A percentile compares a stretch with the other conserved stretches of the same genome.
These are phyloP conservation scores for Globisporangium iwayamae DNA, from an alignment of 352 stramenopile genomes.

Conservation along the genomic window DNA sequence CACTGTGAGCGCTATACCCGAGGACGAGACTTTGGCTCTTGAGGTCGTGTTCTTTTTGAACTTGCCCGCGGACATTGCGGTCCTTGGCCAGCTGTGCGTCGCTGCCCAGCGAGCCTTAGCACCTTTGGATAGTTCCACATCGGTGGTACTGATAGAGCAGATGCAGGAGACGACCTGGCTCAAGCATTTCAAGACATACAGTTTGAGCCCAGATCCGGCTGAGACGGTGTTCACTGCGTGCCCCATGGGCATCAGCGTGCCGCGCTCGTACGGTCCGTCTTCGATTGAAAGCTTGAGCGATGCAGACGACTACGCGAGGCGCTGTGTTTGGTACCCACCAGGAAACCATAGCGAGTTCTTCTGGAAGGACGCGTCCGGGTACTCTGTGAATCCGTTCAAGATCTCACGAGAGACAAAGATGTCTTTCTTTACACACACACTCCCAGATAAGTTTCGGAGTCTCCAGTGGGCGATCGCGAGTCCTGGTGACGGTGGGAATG, in stretches of 20 bases:
- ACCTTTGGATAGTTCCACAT: neutral
- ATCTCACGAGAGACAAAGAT: constrained; percentile 22
- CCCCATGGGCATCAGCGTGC: neutral
- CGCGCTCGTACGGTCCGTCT: neutral
- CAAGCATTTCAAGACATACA: constrained; percentile 18
- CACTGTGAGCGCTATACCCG: neutral
- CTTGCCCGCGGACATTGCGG: constrained; percentile 32
- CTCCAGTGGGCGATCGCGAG: constrained; percentile 48
- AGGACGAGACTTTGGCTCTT: constrained; percentile 16
- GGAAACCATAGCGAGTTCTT: constrained; percentile 17
- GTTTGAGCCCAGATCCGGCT: neutral
- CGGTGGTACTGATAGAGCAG: neutral
- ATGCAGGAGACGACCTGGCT: constrained; percentile 19
- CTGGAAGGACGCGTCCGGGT: constrained; percentile 25
- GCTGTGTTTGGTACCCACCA: constrained; percentile 42
- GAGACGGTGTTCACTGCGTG: neutral
- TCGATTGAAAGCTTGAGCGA: constrained; percentile 22
- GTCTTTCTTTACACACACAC: constrained; percentile 27
- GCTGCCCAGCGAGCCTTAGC: constrained; percentile 32
- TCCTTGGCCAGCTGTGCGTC: constrained; percentile 34
- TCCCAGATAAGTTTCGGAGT: constrained; percentile 18
- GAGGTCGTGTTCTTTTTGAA: constrained; percentile 44
- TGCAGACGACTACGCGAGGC: constrained; percentile 12
- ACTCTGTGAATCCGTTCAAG: constrained; percentile 36
- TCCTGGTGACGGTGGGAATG: constrained; percentile 17